A percentile compares a stretch with the other conserved stretches of the same genome.
Conservation (phyloP, 2,329 filamentous ascomycete genomes). For the Monilinia fructigena region DNA sequence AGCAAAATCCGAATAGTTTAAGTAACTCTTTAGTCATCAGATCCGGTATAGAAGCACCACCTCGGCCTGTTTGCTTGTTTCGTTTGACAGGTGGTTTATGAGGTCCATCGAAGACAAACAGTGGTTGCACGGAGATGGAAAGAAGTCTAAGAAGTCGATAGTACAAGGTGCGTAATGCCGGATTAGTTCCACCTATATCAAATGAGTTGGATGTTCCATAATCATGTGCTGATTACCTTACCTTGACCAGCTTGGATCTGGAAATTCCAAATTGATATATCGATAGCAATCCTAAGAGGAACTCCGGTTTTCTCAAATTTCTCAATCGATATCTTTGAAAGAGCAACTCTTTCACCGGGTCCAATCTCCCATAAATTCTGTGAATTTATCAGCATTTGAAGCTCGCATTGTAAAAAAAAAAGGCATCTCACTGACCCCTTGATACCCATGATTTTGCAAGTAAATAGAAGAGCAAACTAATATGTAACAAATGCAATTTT, state of each 20-base stretch:
- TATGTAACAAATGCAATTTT: conserved; percentile 1
- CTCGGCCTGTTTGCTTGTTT: conserved; percentile 68
- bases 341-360: conserved; percentile 71
- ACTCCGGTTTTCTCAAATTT: conserved; percentile 68
- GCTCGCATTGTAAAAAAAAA: not conserved
- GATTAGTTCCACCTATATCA: conserved; percentile 72
- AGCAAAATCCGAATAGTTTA: conserved; percentile 76
- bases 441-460: conserved; percentile 59
- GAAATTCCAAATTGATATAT: conserved; percentile 97
- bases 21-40: conserved; percentile 82
- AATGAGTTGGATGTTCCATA: conserved; percentile 22
- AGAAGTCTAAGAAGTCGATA: conserved; percentile 82
- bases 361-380: conserved; percentile 93
- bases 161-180: conserved; percentile 86
- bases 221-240: conserved; percentile 35
- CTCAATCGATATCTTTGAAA: conserved; percentile 78
- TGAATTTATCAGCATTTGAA: conserved; percentile 8
- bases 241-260: conserved; percentile 82
- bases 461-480: conserved; percentile 4
- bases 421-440: conserved; percentile 50
- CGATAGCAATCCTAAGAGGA: conserved; percentile 83
- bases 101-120: conserved; percentile 89
- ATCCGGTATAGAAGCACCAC: conserved; percentile 65
- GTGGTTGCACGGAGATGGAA: conserved; percentile 73
- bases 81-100: conserved; percentile 86